Conservation (phyloP, 1,284 basidiomycete genomes). For the Wallemia ichthyophaga region DNA sequence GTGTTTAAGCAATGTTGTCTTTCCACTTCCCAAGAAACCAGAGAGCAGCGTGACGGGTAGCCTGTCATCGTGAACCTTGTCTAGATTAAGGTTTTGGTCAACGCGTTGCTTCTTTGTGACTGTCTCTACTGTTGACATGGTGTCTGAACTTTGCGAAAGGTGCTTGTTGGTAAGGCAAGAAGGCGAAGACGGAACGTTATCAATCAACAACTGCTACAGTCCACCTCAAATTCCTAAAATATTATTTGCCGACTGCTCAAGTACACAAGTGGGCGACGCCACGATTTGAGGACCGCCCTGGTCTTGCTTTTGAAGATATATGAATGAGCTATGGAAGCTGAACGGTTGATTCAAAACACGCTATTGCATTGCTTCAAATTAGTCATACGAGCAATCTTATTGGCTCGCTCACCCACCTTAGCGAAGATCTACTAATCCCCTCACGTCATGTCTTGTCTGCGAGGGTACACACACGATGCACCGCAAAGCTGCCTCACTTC, state of each 20-base stretch:
- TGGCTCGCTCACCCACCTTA: background rate
- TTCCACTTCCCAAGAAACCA: slow-evolving; percentile 21
- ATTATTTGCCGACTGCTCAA: background rate
- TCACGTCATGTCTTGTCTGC: no score
- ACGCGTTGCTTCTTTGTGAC: background rate
- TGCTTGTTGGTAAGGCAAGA: no score
- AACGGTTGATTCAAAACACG: no score
- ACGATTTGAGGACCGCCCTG: background rate
- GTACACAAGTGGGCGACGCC: background rate
- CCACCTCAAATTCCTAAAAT: background rate
- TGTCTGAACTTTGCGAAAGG: no score
- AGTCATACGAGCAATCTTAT: background rate
- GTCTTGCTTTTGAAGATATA: no score
- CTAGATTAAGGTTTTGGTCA: background rate
- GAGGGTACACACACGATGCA: no score
- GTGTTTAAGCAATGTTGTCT: slow-evolving; percentile 19
- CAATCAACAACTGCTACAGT: background rate
- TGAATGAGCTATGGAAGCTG: no score
- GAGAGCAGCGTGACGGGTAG: slow-evolving; percentile 20
- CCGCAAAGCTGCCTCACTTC: no score
- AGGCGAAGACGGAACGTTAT: background rate
- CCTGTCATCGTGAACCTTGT: slow-evolving; percentile 3
- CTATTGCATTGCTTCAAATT: background rate
- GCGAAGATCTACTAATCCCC: no score
- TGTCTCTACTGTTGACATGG: background rate